Percentiles rank a stretch among this genome's conserved stretches.
These are phyloP conservation scores for Cercospora sp. DNA, from an alignment of 2,329 filamentous ascomycete species.

Conservation along the genomic window DNA sequence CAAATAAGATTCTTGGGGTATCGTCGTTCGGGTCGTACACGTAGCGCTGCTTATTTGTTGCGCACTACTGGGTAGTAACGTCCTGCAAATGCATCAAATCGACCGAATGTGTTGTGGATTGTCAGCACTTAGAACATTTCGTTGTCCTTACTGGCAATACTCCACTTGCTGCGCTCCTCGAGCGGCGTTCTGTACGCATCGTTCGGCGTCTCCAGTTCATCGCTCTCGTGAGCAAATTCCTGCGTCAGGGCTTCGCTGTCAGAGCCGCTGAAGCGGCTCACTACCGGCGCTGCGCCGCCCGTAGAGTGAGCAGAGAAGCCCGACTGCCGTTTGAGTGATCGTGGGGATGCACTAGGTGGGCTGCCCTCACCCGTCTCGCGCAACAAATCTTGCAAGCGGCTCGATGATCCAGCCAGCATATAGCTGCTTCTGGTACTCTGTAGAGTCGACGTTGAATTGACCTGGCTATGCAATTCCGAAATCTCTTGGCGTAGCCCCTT, in stretches of 20 bases:
- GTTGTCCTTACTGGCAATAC: constrained; percentile 21
- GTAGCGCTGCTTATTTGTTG: not conserved
- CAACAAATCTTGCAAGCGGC: constrained; percentile 31
- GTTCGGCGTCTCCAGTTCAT: constrained; percentile 28
- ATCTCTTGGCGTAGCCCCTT: constrained; percentile 34
- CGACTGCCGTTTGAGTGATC: constrained; percentile 18
- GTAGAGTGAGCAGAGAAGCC: constrained; percentile 17
- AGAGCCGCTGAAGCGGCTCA: constrained; percentile 31
- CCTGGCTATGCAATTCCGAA: constrained; percentile 36
- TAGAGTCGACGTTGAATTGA: constrained; percentile 25
- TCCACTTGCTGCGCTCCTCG: constrained; percentile 32
- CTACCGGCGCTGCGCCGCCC: constrained; percentile 1
- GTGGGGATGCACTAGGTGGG: constrained; percentile 17
- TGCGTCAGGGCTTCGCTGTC: constrained; percentile 29
- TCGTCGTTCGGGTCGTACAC: not conserved
- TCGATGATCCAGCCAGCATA: constrained; percentile 29
- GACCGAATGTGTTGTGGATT: not conserved
- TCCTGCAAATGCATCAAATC: not conserved
- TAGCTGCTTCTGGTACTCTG: constrained; percentile 33
- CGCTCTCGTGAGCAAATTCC: constrained; percentile 14
- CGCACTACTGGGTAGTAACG: not conserved
- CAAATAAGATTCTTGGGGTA: not conserved
- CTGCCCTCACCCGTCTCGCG: constrained; percentile 31
- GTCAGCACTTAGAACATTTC: constrained; percentile 31
- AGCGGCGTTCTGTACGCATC: constrained; percentile 34